phyloP scores from a whole-genome alignment of 768 basidiomycete genomes.

The Lentinula detonsa region DNA sequence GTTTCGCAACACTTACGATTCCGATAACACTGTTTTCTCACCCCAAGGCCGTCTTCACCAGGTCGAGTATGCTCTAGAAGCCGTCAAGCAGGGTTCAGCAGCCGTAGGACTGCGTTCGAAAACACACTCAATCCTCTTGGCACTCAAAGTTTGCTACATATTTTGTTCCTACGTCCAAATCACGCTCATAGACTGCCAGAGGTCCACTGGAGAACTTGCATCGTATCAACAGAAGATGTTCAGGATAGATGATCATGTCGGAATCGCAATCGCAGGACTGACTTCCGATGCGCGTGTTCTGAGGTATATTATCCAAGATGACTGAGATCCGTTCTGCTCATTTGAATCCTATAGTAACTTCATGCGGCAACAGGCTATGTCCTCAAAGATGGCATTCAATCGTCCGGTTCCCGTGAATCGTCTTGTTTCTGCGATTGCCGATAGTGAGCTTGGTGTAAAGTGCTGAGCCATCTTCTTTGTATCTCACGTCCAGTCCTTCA shows the following conservation, averaged over 20 bases:
- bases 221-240: conserved; percentile 99
- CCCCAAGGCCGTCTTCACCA: conserved; percentile 97
- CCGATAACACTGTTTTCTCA: conserved; percentile 95
- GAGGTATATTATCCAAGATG: conserved; percentile 47
- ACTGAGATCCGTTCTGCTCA: not conserved
- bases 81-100: conserved; percentile 99
- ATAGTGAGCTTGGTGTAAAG: conserved; percentile 56
- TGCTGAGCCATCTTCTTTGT: not conserved
- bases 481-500: conserved; percentile 22
- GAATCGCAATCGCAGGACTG: conserved; percentile 98
- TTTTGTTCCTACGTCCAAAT: not conserved
- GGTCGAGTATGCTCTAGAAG: conserved; percentile 98
- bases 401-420: conserved; percentile 92
- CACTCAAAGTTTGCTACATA: conserved; percentile 68
- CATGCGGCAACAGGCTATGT: conserved; percentile 99
- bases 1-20: conserved; percentile 97
- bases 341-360: conserved; percentile 65
- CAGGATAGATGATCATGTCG: conserved; percentile 98
- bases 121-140: conserved; percentile 88
- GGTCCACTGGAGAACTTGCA: conserved; percentile 95
- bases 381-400: conserved; percentile 91
- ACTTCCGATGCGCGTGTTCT: conserved; percentile 97
- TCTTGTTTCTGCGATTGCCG: conserved; percentile 89
- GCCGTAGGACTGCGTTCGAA: conserved; percentile 94
- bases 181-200: conserved; percentile 35